Evolutionary conservation across 2,329 filamentous ascomycete species (phyloP), one percentile per base, ranked within the genome.

Genomic region (Aspergillus chevalieri): DNA sequence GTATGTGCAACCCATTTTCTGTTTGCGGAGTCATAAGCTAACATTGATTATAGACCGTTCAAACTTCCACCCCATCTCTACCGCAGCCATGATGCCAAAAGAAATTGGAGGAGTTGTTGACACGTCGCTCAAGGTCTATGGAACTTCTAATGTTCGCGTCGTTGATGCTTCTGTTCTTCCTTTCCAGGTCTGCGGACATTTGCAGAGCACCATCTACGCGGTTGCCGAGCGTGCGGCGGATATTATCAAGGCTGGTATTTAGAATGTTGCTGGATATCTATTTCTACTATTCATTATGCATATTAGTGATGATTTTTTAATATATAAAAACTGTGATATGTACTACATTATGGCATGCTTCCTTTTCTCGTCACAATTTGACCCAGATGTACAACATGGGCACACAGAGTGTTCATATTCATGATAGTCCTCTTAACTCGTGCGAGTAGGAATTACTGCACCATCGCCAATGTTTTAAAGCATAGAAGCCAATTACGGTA

Each of bases 1-100:
- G 64, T 65, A 50, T 49, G 64, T 52, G 15, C 15, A 36, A 6
- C 6, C 10, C 24, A 10, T 26, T 26, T 38, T 15, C 36, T 36
- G 30, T 43, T 12, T n/a, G 4, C 33, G 4, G 15, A 17, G 14
- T 5, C 36, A n/a, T 39, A 39, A 39, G 19, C 7, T 19, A 17
- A 39, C n/a, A 3, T 39, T 39, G 36, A 39, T 30, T 4, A 39
- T 15, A 39, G 36, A 39, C 15, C 36, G 36, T 5, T 44, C 42
- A 15, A 26, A 22, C 24, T 44, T 44, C 19, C 21, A 44, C 42
- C 42, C 42, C 26, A 22, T 22, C n/a, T 22, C 21, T 7, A 44
- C 21, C 24, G 24, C 21, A 4, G 4, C 21, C n/a, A 44, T 44
- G 42, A 44, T 44, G 42, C 42, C 42, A n/a, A 22, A n/a, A n/a